Conservation (phyloP, 176 grass and related monocot genomes). For the Aegilops sharonensis region DNA sequence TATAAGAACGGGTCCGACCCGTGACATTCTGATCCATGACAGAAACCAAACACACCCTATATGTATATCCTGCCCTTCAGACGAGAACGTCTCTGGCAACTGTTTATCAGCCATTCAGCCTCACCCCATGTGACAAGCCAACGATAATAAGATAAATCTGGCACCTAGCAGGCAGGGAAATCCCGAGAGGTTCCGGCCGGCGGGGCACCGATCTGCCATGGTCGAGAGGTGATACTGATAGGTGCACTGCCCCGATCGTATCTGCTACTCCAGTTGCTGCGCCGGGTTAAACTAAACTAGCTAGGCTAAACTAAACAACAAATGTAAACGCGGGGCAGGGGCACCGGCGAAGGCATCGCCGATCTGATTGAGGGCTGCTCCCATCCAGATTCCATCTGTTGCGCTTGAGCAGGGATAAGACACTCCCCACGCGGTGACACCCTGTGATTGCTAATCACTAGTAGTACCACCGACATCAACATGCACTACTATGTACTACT, state of each 20-base stretch:
- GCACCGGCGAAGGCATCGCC: not conserved
- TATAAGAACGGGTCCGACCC: too few relatives aligned
- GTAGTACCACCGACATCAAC: not conserved
- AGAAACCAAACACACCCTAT: too few relatives aligned
- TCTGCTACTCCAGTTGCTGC: not conserved
- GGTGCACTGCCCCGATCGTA: not conserved
- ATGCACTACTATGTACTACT: too few relatives aligned
- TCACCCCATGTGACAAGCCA: too few relatives aligned
- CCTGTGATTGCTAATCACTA: slow-evolving; percentile 15
- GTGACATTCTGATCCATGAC: too few relatives aligned
- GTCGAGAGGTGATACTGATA: too few relatives aligned
- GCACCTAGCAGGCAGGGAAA: too few relatives aligned
- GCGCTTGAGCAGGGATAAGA: not conserved
- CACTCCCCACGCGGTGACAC: slow-evolving; percentile 3
- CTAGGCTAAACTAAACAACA: not conserved
- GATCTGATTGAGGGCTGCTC: slow-evolving; percentile 1
- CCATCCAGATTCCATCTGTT: slow-evolving; percentile 37
- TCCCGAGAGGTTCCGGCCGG: too few relatives aligned
- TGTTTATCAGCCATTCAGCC: too few relatives aligned
- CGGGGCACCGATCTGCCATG: not conserved
- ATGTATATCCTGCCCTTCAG: too few relatives aligned
- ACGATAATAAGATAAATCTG: too few relatives aligned
- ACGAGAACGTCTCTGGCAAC: too few relatives aligned
- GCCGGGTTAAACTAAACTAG: not conserved
- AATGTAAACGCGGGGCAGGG: not conserved